phyloP scores from a whole-genome alignment of 345 rosid species.

The Schrenkiella parvula region DNA sequence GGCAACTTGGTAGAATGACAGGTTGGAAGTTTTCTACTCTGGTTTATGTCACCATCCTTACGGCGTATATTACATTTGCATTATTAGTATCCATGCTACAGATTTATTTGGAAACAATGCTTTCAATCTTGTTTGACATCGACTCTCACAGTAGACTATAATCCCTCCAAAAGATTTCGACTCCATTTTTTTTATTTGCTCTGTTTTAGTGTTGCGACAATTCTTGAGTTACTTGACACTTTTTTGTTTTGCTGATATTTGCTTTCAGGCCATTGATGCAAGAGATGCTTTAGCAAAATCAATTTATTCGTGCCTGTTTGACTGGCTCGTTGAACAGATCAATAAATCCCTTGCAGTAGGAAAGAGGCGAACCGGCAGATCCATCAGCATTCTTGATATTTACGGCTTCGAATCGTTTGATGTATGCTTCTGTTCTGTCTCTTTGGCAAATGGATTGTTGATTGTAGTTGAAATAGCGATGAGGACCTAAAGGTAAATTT shows the following conservation, averaged over 20 bases:
- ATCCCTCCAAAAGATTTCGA: background rate
- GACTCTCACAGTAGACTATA: background rate
- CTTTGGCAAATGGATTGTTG: constrained; percentile 6
- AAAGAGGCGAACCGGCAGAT: constrained; percentile 89
- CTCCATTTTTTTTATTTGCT: background rate
- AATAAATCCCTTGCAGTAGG: constrained; percentile 96
- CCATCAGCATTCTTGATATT: constrained; percentile 98
- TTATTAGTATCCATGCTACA: background rate
- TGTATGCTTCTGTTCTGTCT: constrained; percentile 43
- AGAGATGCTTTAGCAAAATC: constrained; percentile 98
- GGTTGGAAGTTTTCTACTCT: background rate
- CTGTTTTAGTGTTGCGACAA: background rate
- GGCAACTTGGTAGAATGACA: background rate
- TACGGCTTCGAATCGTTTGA: constrained; percentile 99
- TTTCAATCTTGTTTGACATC: background rate
- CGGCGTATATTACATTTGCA: background rate
- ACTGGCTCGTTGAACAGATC: constrained; percentile 94
- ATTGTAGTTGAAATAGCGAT: background rate
- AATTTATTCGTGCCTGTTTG: constrained; percentile 84
- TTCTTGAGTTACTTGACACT: background rate
- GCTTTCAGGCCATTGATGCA: constrained; percentile 71
- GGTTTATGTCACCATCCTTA: background rate
- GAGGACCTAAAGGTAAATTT: background rate
- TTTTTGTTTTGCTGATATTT: background rate
- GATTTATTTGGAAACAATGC: background rate